These are phyloP conservation scores for Neofusicoccum laricinum DNA, from an alignment of 2,329 filamentous ascomycete genomes.

Conservation along the genomic window DNA sequence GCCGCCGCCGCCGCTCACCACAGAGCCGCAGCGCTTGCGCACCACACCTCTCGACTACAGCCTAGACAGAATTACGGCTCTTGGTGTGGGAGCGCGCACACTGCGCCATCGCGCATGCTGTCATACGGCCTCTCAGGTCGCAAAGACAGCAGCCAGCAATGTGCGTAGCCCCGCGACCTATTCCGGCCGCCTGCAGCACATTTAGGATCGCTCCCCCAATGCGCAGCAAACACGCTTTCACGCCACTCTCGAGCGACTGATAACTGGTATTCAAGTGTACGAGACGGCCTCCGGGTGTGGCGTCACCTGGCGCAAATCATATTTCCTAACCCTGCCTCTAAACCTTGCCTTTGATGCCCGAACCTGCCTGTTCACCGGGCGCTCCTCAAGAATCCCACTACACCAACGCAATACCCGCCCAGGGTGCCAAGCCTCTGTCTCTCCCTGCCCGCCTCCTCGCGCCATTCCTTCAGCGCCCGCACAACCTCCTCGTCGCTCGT, in stretches of 20 bases:
- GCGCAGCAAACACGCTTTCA: conserved; percentile 2
- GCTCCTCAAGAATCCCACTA: conserved; percentile 74
- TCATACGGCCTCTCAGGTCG: not conserved
- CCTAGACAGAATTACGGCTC: no score
- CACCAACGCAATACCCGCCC: conserved; percentile 83
- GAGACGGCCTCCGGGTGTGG: conserved; percentile 5
- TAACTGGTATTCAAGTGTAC: not conserved
- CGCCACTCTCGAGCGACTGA: not conserved
- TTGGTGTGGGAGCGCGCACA: not conserved
- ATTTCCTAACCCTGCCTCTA: not conserved
- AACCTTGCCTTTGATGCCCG: conserved; percentile 2
- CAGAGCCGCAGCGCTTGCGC: not conserved
- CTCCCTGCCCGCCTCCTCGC: conserved; percentile 68
- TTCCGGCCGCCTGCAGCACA: not conserved
- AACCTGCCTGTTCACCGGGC: conserved; percentile 18
- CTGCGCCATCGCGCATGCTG: not conserved
- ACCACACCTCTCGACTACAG: not conserved
- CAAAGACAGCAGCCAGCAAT: not conserved
- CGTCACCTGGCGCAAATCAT: not conserved
- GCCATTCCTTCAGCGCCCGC: conserved; percentile 65
- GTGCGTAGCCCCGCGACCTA: not conserved
- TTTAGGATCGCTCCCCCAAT: not conserved
- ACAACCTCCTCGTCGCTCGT: conserved; percentile 50
- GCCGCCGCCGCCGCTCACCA: not conserved
- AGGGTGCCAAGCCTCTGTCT: conserved; percentile 68